These are phyloP conservation scores for Globisporangium echinulatum DNA, from an alignment of 352 stramenopile genomes.

Conservation along the genomic window DNA sequence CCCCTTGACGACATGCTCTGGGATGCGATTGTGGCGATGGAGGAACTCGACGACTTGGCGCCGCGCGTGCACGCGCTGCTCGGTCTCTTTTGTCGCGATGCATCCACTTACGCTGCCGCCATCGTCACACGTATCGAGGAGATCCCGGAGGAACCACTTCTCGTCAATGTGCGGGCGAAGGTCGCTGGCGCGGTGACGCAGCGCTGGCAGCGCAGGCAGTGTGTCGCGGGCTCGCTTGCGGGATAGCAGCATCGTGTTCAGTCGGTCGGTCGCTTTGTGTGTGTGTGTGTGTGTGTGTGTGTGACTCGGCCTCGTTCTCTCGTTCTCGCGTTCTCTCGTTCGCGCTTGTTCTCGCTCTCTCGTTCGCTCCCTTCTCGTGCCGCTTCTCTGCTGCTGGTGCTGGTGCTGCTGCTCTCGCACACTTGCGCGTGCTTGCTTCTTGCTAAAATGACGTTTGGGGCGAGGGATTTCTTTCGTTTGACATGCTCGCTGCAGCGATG, in stretches of 20 bases:
- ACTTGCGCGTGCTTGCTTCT: no score
- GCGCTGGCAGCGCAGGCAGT: constrained; percentile 17
- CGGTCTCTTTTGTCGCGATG: not conserved
- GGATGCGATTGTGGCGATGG: constrained; percentile 20
- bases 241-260: constrained; percentile 33
- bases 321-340: no score
- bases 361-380: no score
- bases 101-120: not conserved
- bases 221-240: constrained; percentile 38
- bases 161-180: constrained; percentile 14
- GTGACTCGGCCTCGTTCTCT: not conserved
- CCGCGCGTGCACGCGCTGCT: constrained; percentile 2
- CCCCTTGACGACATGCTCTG: constrained; percentile 13
- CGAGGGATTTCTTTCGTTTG: no score
- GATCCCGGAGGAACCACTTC: constrained; percentile 36
- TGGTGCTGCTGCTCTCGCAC: no score
- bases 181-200: constrained; percentile 16
- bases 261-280: not conserved
- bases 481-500: no score
- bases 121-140: constrained; percentile 11
- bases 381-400: not conserved
- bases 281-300: not conserved
- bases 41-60: constrained; percentile 25
- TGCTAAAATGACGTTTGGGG: no score
- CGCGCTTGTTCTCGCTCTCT: not conserved